These are phyloP conservation scores for Microthyrium microscopicum DNA, from an alignment of 2,329 filamentous ascomycete species.

Conservation along the genomic window DNA sequence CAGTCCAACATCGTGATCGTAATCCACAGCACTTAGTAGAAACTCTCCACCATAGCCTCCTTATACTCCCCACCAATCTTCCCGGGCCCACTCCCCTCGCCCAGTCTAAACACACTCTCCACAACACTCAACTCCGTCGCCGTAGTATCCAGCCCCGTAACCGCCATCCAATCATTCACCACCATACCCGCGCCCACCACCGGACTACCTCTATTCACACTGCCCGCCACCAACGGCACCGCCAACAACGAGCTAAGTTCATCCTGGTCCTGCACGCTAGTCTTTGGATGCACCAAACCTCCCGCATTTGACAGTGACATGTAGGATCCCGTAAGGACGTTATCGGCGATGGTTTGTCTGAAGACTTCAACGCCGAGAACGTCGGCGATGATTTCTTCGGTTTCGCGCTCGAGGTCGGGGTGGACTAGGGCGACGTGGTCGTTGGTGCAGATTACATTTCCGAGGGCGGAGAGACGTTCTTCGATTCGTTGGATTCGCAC, in stretches of 20 bases:
- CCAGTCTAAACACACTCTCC: conserved; percentile 87
- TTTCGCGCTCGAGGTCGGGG: conserved; percentile 92
- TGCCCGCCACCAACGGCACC: conserved; percentile 87
- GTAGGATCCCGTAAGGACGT: conserved; percentile 90
- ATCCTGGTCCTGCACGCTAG: conserved; percentile 92
- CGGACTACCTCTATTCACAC: conserved; percentile 79
- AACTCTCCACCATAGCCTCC: conserved; percentile 97
- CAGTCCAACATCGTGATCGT: too few relatives aligned
- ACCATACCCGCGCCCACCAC: conserved; percentile 97
- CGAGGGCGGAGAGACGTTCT: conserved; percentile 85
- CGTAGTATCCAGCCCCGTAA: conserved; percentile 79
- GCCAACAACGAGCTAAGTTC: conserved; percentile 86
- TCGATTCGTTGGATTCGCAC: conserved; percentile 96
- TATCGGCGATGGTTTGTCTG: conserved; percentile 89
- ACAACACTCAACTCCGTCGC: conserved; percentile 95
- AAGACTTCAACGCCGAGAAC: conserved; percentile 81
- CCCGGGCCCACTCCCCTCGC: conserved; percentile 63
- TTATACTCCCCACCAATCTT: conserved; percentile 75
- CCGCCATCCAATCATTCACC: conserved; percentile 93
- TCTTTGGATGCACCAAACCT: conserved; percentile 94
- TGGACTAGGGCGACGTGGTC: conserved; percentile 95
- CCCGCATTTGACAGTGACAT: conserved; percentile 94
- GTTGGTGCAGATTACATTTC: conserved; percentile 92
- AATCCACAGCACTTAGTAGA: too few relatives aligned
- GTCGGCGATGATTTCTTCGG: conserved; percentile 95